A percentile compares a stretch with the other conserved stretches of the same genome.
phyloP scores from a whole-genome alignment of 2,329 filamentous ascomycete species.

The Venturia oleaginea region DNA sequence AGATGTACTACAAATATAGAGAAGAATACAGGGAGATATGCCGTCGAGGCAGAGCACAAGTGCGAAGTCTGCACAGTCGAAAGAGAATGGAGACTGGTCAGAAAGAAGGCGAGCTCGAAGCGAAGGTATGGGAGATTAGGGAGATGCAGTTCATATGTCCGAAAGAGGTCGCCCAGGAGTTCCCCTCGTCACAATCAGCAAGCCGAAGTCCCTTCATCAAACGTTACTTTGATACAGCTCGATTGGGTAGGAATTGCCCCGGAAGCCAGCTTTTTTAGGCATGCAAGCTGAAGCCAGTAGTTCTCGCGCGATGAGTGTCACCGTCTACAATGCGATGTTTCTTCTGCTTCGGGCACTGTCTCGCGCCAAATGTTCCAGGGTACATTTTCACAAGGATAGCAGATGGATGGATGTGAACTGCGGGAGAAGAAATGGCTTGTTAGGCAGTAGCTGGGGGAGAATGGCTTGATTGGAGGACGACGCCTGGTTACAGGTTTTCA shows the following conservation, averaged over 20 bases:
- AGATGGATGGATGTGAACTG: neutral
- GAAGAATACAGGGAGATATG: neutral
- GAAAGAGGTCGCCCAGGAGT: constrained; percentile 6
- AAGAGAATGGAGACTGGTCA: neutral
- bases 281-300: constrained; percentile 1
- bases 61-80: neutral
- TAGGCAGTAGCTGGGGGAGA: neutral
- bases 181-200: constrained; percentile 4
- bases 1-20: neutral
- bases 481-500: neutral
- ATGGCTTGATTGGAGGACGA: constrained; percentile 5
- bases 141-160: neutral
- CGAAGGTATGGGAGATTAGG: neutral
- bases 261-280: neutral
- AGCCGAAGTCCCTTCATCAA: neutral
- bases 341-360: neutral
- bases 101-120: neutral
- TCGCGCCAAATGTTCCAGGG: neutral
- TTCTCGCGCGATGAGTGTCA: neutral
- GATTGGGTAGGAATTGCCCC: neutral
- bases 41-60: constrained; percentile 3
- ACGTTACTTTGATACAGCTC: neutral
- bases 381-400: neutral
- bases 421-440: constrained; percentile 1
- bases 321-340: neutral